These are phyloP conservation scores for Primulina huaijiensis DNA, from an alignment of 257 asterid species.

Conservation along the genomic window DNA sequence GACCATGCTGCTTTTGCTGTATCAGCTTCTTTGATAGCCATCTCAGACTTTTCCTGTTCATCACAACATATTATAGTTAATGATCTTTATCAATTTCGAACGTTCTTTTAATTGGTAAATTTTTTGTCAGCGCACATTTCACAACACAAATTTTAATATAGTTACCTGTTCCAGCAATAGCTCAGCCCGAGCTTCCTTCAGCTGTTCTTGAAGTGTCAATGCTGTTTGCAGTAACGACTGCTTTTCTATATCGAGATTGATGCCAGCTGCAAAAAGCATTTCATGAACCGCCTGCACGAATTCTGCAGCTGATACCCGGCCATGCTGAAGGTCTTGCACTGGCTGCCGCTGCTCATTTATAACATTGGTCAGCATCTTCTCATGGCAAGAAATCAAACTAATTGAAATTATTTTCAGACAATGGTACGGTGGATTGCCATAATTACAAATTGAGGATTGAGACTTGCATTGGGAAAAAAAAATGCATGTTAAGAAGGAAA, in stretches of 20 bases:
- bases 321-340: constrained; percentile 67
- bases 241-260: constrained; percentile 72
- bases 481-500: background rate
- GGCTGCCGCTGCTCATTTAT: constrained; percentile 45
- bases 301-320: constrained; percentile 84
- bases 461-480: constrained; percentile 12
- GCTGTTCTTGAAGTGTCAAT: constrained; percentile 77
- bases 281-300: constrained; percentile 94
- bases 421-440: background rate
- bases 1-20: constrained; percentile 93
- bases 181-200: constrained; percentile 85
- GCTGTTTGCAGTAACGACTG: constrained; percentile 69
- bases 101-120: background rate
- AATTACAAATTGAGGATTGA: background rate
- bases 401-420: background rate
- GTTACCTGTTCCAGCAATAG: constrained; percentile 90
- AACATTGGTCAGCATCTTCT: constrained; percentile 2
- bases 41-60: constrained; percentile 73
- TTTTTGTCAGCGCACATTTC: constrained; percentile 4
- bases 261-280: constrained; percentile 93
- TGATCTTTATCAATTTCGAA: background rate
- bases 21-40: constrained; percentile 91
- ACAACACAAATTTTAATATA: constrained; percentile 1
- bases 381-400: constrained; percentile 5
- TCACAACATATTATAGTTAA: constrained; percentile 2